These are phyloP conservation scores for Penicillium herquei DNA, from an alignment of 495 filamentous ascomycete genomes.

Conservation along the genomic window DNA sequence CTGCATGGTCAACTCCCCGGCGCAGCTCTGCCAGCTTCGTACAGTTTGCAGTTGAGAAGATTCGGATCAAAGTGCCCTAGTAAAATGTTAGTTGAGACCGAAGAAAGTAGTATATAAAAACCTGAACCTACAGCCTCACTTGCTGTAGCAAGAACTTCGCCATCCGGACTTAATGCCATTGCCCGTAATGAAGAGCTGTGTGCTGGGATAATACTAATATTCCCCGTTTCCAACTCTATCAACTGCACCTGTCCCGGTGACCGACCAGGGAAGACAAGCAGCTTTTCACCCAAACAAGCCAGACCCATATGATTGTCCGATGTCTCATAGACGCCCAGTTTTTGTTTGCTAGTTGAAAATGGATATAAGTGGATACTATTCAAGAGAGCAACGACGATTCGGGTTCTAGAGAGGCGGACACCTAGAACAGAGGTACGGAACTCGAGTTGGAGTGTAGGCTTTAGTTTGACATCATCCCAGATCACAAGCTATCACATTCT, in stretches of 20 bases:
- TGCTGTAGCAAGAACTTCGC: slow-evolving; percentile 82
- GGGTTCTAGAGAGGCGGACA: slow-evolving; percentile 71
- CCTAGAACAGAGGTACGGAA: slow-evolving; percentile 74
- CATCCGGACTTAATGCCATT: slow-evolving; percentile 77
- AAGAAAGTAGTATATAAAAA: neutral
- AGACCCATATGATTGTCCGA: slow-evolving; percentile 82
- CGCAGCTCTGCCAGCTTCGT: slow-evolving; percentile 79
- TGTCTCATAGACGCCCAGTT: slow-evolving; percentile 77
- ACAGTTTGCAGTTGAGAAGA: slow-evolving; percentile 75
- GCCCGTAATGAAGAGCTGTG: slow-evolving; percentile 77
- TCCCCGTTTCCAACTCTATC: slow-evolving; percentile 75
- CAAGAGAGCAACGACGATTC: slow-evolving; percentile 77
- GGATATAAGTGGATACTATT: slow-evolving; percentile 84
- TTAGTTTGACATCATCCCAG: slow-evolving; percentile 86
- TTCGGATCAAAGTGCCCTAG: slow-evolving; percentile 82
- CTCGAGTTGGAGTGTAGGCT: slow-evolving; percentile 69
- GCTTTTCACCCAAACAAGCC: slow-evolving; percentile 69
- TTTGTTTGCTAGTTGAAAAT: slow-evolving; percentile 72
- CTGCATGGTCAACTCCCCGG: slow-evolving; percentile 83
- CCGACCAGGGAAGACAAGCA: slow-evolving; percentile 79
- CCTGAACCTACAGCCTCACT: slow-evolving; percentile 67
- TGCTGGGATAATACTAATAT: slow-evolving; percentile 91
- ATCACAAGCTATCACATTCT: slow-evolving; percentile 63
- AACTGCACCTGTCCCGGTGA: slow-evolving; percentile 89
- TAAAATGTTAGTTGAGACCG: slow-evolving; percentile 6